Percentiles rank a stretch among this genome's conserved stretches.
phyloP scores from a whole-genome alignment of 2,329 filamentous ascomycete species.

The Colletotrichum sp. region DNA sequence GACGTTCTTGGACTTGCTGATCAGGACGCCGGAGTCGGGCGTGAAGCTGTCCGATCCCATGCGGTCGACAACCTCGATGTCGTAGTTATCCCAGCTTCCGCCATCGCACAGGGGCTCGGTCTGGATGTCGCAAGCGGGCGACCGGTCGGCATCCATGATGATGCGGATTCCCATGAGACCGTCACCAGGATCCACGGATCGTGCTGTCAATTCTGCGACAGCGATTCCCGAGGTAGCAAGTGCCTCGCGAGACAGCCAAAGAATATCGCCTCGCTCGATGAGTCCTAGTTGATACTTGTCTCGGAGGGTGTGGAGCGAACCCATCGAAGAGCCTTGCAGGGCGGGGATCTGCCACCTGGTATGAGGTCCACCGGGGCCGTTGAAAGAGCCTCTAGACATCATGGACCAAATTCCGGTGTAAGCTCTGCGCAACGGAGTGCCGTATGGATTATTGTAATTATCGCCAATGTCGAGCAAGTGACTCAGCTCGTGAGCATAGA shows the following conservation, averaged over 20 bases:
- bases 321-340: slow-evolving; percentile 51
- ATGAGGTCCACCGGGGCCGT: slow-evolving; percentile 58
- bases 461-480: slow-evolving; percentile 58
- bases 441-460: slow-evolving; percentile 61
- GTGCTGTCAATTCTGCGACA: slow-evolving; percentile 50
- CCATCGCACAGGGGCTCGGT: slow-evolving; percentile 56
- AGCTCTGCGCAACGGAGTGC: slow-evolving; percentile 45
- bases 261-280: slow-evolving; percentile 44
- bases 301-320: slow-evolving; percentile 56
- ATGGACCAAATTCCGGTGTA: slow-evolving; percentile 60
- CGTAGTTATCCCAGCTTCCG: slow-evolving; percentile 54
- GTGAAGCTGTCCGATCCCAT: slow-evolving; percentile 60
- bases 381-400: slow-evolving; percentile 57
- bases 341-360: slow-evolving; percentile 57
- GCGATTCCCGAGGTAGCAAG: slow-evolving; percentile 46
- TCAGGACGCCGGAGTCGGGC: slow-evolving; percentile 56
- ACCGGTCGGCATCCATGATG: slow-evolving; percentile 47
- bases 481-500: slow-evolving; percentile 57
- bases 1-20: slow-evolving; percentile 56
- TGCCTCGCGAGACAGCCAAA: slow-evolving; percentile 47
- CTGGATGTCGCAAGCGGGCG: slow-evolving; percentile 45
- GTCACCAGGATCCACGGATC: slow-evolving; percentile 45
- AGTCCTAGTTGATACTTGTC: slow-evolving; percentile 59
- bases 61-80: slow-evolving; percentile 57
- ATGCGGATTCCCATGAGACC: slow-evolving; percentile 52